Base-by-base conservation (phyloP, 139 green algal genomes). In the Mychonastes homosphaera region DNA sequence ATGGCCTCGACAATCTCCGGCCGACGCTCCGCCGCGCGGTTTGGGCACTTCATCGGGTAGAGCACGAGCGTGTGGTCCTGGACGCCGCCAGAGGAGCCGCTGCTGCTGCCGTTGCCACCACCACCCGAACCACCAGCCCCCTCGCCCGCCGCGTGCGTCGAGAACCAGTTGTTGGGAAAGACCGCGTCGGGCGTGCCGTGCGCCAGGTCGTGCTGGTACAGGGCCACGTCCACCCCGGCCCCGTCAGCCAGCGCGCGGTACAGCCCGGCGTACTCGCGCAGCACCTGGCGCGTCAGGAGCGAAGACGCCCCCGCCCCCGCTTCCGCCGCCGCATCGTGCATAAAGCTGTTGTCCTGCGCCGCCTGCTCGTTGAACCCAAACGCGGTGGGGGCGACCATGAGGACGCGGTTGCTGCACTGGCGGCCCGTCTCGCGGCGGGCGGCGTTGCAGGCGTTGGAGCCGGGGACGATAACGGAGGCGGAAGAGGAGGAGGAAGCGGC, bases 91-190 rank as follows among this genome's bases (percentile, higher is more conserved):
- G 48, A 5, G 10, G 4, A 19, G 21, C 23, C 8, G 23, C 23
- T 40, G 2, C 16, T 40, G 27, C 24, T 40, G 27, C 6, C 9
- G 13, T 9, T 18, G 2, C n/a, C n/a, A n/a, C 49, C 54, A 32
- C 48, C 49, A 16, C 52, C 67, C 52, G 6, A 61, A 34, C 8
- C 29, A 59, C 53, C 53, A 43, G 56, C 56, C 19, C 29, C 43
- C 41, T 48, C 41, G 41, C 41, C 19, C 41, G 41, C 41, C 41
- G 41, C 41, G 43, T 78, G 60, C 8, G 70, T 79, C 51, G 52
- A 68, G 66, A 87, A 94, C 88, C 90, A 97, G 85, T 97, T 97
- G 84, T 97, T 97, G 53, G 90, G 90, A 73, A 97, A 97, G 44
- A 85, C 79, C 0, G 90, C 86, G 61, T 97, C 90, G 7, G 90